A percentile compares a stretch with the other conserved stretches of the same genome.
phyloP scores from a whole-genome alignment of 73 alveolate genomes.

The Stentor roeselii region DNA sequence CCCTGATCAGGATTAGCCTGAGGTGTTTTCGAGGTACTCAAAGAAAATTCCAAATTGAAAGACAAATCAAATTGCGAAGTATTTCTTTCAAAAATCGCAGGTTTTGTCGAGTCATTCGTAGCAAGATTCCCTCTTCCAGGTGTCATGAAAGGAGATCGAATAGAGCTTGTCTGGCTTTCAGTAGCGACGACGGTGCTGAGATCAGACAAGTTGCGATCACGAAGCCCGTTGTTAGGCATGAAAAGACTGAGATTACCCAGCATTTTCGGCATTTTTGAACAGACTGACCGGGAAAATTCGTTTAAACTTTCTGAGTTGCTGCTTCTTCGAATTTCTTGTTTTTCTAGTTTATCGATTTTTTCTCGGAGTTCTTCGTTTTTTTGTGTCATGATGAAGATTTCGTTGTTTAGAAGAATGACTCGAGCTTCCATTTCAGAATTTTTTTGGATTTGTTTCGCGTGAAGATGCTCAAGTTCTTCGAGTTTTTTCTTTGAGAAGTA shows the following conservation, averaged over 20 bases:
- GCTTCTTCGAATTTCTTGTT: neutral
- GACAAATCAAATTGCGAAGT: too few species aligned
- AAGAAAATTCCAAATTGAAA: too few species aligned
- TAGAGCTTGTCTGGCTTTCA: neutral
- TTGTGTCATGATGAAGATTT: too few species aligned
- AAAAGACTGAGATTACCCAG: neutral
- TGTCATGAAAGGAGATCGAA: too few species aligned
- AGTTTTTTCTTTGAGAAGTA: neutral
- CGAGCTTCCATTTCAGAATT: too few species aligned
- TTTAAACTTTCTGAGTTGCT: constrained; percentile 11
- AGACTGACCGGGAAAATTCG: neutral
- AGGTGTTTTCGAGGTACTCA: constrained; percentile 16
- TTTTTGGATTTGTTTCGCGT: too few species aligned
- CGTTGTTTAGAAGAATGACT: too few species aligned
- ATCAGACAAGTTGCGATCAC: neutral
- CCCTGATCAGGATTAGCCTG: constrained; percentile 24
- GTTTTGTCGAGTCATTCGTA: too few species aligned
- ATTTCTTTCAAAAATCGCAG: too few species aligned
- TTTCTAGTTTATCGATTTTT: neutral
- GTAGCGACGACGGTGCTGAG: neutral
- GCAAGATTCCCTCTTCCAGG: too few species aligned
- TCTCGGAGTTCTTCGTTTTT: neutral
- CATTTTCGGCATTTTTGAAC: neutral
- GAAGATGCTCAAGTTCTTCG: too few species aligned
- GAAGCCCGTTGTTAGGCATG: constrained; percentile 16